These are phyloP conservation scores for Globisporangium camurandrum DNA, from an alignment of 352 stramenopile genomes.

Conservation along the genomic window DNA sequence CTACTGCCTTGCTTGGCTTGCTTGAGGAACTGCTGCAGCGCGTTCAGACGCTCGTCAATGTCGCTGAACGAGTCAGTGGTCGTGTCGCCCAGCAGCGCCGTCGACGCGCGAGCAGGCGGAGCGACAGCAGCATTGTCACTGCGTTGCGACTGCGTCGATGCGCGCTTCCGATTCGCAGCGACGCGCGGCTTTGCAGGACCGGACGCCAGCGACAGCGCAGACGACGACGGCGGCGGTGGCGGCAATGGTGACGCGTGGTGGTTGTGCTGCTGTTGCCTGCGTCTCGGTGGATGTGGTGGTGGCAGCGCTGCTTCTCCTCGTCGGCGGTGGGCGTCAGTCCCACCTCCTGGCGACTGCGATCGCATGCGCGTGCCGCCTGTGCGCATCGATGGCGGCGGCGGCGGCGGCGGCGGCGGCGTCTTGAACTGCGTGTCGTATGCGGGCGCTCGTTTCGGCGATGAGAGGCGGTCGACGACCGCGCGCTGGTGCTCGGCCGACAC, in stretches of 20 bases:
- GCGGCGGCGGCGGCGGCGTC: slow-evolving; percentile 14
- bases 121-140: not conserved
- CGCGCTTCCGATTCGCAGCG: slow-evolving; percentile 6
- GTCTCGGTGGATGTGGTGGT: not conserved
- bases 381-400: not conserved
- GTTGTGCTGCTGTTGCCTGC: not conserved
- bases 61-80: slow-evolving; percentile 77
- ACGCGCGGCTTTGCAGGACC: too few relatives aligned
- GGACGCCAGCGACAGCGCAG: too few relatives aligned
- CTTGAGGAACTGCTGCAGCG: slow-evolving; percentile 75
- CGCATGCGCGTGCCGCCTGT: too few relatives aligned
- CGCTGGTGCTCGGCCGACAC: slow-evolving; percentile 45
- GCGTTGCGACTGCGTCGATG: not conserved
- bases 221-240: not conserved
- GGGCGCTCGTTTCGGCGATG: slow-evolving; percentile 38
- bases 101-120: slow-evolving; percentile 6
- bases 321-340: too few relatives aligned
- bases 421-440: slow-evolving; percentile 7
- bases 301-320: slow-evolving; percentile 6
- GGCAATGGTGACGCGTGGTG: too few relatives aligned
- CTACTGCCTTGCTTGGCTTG: slow-evolving; percentile 56
- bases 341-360: too few relatives aligned
- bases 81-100: slow-evolving; percentile 42
- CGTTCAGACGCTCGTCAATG: slow-evolving; percentile 78
- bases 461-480: slow-evolving; percentile 39